These are phyloP conservation scores for Calonectria ilicicola DNA, from an alignment of 2,329 filamentous ascomycete species.

Conservation along the genomic window DNA sequence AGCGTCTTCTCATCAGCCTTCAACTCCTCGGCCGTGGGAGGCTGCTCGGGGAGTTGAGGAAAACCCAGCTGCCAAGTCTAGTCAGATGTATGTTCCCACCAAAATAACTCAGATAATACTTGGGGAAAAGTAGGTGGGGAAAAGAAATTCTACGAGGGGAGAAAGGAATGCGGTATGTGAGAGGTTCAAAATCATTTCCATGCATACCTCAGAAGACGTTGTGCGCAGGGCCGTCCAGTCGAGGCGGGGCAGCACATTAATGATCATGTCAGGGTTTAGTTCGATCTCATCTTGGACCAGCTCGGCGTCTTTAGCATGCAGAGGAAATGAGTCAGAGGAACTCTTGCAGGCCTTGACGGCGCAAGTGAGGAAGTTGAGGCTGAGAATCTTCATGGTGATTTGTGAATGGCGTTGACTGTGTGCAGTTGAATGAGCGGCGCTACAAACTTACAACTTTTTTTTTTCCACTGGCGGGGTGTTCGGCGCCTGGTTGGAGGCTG, in stretches of 20 bases:
- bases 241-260: conserved; percentile 86
- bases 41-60: conserved; percentile 74
- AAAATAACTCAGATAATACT: neutral
- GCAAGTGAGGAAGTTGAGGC: conserved; percentile 96
- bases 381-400: conserved; percentile 88
- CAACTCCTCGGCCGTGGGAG: conserved; percentile 72
- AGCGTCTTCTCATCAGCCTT: conserved; percentile 76
- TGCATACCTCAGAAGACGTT: conserved; percentile 80
- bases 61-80: conserved; percentile 76
- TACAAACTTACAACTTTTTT: conserved; percentile 48
- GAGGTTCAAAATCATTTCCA: conserved; percentile 31
- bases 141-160: neutral
- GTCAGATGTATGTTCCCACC: neutral
- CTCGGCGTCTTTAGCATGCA: conserved; percentile 93
- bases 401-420: neutral
- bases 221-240: conserved; percentile 87
- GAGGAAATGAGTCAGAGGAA: conserved; percentile 82
- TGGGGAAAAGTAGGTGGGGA: no score
- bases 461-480: conserved; percentile 38
- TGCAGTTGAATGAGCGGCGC: conserved; percentile 8
- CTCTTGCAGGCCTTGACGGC: conserved; percentile 95
- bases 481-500: conserved; percentile 18
- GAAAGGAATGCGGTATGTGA: neutral
- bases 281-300: conserved; percentile 89
- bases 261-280: conserved; percentile 82